Conservation (phyloP, 2,329 filamentous ascomycete genomes). For the Didymella glomerata region DNA sequence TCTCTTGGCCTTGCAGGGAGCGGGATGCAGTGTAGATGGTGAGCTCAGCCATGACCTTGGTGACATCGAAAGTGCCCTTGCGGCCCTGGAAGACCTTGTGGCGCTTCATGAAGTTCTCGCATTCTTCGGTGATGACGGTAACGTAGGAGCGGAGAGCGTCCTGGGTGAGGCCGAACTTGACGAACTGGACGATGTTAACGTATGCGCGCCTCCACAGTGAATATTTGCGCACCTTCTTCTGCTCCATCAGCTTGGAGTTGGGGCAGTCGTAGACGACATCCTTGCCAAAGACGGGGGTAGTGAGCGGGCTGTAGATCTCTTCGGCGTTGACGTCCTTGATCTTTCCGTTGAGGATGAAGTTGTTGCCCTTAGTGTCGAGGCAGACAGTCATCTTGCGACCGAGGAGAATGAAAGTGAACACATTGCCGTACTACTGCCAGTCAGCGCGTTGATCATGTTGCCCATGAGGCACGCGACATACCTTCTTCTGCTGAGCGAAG, state of each 20-base stretch:
- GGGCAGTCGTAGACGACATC: conserved; percentile 92
- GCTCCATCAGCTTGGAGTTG: conserved; percentile 92
- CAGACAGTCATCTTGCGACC: conserved; percentile 90
- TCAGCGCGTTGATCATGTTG: conserved; percentile 31
- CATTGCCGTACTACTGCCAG: conserved; percentile 75
- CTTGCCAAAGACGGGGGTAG: conserved; percentile 76
- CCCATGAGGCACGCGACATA: conserved; percentile 48
- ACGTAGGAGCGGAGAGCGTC: conserved; percentile 81
- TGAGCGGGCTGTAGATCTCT: conserved; percentile 84
- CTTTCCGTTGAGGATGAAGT: conserved; percentile 92
- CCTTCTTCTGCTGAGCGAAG: conserved; percentile 74
- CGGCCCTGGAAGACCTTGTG: conserved; percentile 72
- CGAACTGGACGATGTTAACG: conserved; percentile 63
- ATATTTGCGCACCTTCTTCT: conserved; percentile 76
- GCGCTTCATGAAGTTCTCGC: conserved; percentile 75
- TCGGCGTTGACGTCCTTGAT: conserved; percentile 88
- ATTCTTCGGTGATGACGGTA: conserved; percentile 78
- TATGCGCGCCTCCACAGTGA: not conserved
- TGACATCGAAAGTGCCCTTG: conserved; percentile 74
- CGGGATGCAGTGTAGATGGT: conserved; percentile 91
- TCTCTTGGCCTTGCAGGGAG: conserved; percentile 83
- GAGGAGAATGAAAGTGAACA: conserved; percentile 88
- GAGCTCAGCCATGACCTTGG: conserved; percentile 80
- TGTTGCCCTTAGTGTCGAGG: conserved; percentile 82
- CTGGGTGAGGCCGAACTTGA: conserved; percentile 81